These are phyloP conservation scores for Penicillium capsulatum DNA, from an alignment of 2,329 filamentous ascomycete genomes.

Conservation along the genomic window DNA sequence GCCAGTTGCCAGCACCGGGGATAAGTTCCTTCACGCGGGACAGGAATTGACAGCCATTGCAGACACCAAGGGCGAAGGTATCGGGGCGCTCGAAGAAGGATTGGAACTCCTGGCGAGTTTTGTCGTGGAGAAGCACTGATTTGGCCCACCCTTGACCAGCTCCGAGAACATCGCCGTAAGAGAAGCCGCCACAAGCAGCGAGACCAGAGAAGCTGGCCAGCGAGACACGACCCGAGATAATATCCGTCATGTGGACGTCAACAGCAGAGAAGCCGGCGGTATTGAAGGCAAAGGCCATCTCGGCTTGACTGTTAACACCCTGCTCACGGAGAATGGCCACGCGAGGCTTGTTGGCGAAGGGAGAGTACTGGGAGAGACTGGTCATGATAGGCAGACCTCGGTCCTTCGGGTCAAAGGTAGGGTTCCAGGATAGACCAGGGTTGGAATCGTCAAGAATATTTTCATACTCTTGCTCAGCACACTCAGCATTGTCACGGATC, in stretches of 20 bases:
- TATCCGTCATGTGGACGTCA: constrained; percentile 95
- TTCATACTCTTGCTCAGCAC: constrained; percentile 77
- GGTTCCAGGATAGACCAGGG: constrained; percentile 77
- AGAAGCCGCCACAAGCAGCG: constrained; percentile 95
- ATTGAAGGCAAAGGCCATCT: constrained; percentile 96
- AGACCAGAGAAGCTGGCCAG: constrained; percentile 80
- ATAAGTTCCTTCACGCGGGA: constrained; percentile 78
- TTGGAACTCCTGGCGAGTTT: constrained; percentile 72
- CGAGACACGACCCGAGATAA: constrained; percentile 72
- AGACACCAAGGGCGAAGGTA: constrained; percentile 89
- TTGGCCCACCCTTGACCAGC: constrained; percentile 97
- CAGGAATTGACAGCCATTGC: constrained; percentile 97
- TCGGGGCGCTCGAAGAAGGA: constrained; percentile 81
- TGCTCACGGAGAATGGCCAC: constrained; percentile 94
- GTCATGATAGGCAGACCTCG: constrained; percentile 66
- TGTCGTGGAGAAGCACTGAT: constrained; percentile 77
- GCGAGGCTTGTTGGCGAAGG: constrained; percentile 61
- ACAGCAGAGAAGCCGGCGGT: constrained; percentile 86
- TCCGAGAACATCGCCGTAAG: constrained; percentile 85
- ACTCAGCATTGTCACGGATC: constrained; percentile 79
- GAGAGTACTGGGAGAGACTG: constrained; percentile 53
- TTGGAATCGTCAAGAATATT: constrained; percentile 70
- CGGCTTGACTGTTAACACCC: constrained; percentile 91
- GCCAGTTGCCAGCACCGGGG: constrained; percentile 77
- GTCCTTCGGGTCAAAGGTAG: constrained; percentile 75